Base-by-base conservation (phyloP, 2,329 filamentous ascomycete genomes). In the Cercospora canescens region DNA sequence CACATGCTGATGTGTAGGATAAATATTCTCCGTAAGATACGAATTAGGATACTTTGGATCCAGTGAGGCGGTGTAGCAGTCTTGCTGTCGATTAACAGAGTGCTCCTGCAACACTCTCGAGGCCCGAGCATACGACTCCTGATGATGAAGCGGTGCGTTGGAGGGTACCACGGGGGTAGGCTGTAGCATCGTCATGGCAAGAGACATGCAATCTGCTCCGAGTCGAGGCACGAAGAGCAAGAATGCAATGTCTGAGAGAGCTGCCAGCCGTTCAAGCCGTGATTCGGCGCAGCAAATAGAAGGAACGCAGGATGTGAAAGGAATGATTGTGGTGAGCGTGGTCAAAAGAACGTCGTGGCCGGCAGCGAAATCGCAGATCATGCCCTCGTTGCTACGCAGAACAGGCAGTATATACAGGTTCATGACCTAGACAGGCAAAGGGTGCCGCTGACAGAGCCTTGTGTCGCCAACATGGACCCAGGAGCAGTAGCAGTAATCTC, bases 291-390 rank as follows among this genome's bases (percentile, higher is more conserved):
- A 30, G 24, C 62, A 66, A 66, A 63, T 68, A 63, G 69, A 80
- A 80, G 74, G 79, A 82, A 79, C 76, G 78, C 80, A 75, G 70
- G 77, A 75, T 77, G 77, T 76, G 79, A 56, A 82, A 80, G 76
- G 79, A 82, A 79, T 79, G 79, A 80, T 79, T 79, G 72, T 67
- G 71, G 77, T 77, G 74, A 74, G 63, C 58, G 54, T 48, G 52
- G 39, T 24, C 60, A 32, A 39, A 68, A 60, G 70, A 70, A 62
- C 57, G 68, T 63, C 62, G 30, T 64, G 66, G 65, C 64, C 65
- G 60, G 61, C 54, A 60, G 61, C 66, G 65, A 61, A 45, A 37
- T 50, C 45, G 54, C 64, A 56, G 63, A 55, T 64, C 35, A 62
- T 45, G 60, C 63, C 60, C 61, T 68, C 56, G 65, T 63, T 66